A percentile compares a stretch with the other conserved stretches of the same genome.
Conservation (phyloP, 352 stramenopile species). For the Phytophthora megakarya region DNA sequence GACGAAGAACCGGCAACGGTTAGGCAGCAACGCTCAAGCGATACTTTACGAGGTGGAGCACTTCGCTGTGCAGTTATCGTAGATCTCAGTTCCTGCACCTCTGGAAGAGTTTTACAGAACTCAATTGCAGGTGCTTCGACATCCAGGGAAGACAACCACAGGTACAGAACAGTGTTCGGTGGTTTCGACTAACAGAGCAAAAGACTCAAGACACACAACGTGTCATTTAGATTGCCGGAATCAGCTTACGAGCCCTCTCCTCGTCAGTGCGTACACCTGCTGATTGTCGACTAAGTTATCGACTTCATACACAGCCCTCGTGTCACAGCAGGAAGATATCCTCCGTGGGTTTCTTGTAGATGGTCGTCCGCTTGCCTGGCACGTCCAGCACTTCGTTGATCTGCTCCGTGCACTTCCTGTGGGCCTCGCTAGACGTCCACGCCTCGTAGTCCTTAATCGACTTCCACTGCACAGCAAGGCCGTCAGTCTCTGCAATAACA, state of each 20-base stretch:
- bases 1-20: no score
- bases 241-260: neutral
- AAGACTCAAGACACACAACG: slow-evolving; percentile 18
- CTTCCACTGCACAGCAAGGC: slow-evolving; percentile 58
- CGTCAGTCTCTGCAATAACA: neutral
- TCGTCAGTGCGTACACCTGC: neutral
- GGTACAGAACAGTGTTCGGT: no score
- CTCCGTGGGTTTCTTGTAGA: slow-evolving; percentile 80
- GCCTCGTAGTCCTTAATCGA: slow-evolving; percentile 82
- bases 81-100: no score
- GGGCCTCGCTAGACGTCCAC: slow-evolving; percentile 79
- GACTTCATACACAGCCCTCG: slow-evolving; percentile 2
- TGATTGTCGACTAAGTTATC: slow-evolving; percentile 21
- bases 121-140: no score
- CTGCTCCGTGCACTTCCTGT: slow-evolving; percentile 81
- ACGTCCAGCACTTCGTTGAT: slow-evolving; percentile 88
- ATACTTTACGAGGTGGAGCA: no score
- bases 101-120: no score
- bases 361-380: slow-evolving; percentile 84
- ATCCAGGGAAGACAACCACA: no score
- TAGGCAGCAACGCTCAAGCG: no score
- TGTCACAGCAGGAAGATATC: slow-evolving; percentile 86
- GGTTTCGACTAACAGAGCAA: neutral
- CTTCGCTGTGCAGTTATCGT: no score
- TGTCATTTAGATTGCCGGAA: slow-evolving; percentile 15